Conservation (phyloP, 148 eudicot genomes). For the Selenicereus undatus region DNA sequence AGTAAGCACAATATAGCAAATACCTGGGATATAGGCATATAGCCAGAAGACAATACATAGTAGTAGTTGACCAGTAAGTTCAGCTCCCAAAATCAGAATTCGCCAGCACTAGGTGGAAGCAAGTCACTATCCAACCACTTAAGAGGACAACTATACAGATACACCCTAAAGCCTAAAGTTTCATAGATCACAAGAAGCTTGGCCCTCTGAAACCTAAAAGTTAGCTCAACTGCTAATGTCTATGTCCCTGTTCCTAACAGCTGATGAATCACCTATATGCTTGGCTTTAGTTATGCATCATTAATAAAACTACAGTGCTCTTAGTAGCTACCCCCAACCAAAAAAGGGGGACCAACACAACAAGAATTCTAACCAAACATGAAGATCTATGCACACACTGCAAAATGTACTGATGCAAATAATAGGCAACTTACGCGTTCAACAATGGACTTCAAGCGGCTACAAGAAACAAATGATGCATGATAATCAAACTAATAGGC, state of each 20-base stretch:
- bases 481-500: background rate
- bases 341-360: too few species aligned
- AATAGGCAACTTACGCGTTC: background rate
- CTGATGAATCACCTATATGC: conserved; percentile 15
- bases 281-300: background rate
- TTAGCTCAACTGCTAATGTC: conserved; percentile 26
- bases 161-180: conserved; percentile 1
- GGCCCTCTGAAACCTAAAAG: conserved; percentile 12
- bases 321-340: too few species aligned
- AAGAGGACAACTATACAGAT: conserved; percentile 12
- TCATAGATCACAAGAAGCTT: conserved; percentile 20
- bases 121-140: conserved; percentile 23
- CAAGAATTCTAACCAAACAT: too few species aligned
- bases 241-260: background rate
- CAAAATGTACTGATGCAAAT: background rate
- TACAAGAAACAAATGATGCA: background rate
- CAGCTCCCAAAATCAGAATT: conserved; percentile 14
- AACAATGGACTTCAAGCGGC: background rate
- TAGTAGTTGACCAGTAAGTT: conserved; percentile 4
- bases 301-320: background rate
- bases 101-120: conserved; percentile 10
- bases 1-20: background rate
- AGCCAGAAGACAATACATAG: background rate
- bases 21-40: too few species aligned
- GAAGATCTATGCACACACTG: background rate